A percentile compares a stretch with the other conserved stretches of the same genome.
Evolutionary conservation across 371 early-diverging fungal species (phyloP).

Genomic region (Blyttiomyces sp.): DNA sequence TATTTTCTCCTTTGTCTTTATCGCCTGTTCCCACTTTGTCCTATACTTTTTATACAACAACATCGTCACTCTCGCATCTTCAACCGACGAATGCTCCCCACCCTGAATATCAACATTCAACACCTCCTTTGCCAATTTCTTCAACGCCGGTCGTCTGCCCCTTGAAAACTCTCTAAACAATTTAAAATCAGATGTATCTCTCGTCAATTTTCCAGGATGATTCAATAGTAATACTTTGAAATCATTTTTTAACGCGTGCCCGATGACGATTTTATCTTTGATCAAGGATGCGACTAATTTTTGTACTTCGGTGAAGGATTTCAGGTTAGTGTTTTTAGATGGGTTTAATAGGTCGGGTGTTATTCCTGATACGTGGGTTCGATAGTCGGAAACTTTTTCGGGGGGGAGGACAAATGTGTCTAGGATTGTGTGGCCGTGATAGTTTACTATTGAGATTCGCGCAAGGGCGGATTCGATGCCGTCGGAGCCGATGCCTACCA

Average conservation of each 20-base stretch:
- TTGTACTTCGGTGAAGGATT: constrained; percentile 71
- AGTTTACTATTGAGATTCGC: constrained; percentile 91
- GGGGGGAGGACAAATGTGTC: constrained; percentile 82
- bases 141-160: constrained; percentile 71
- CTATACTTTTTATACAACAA: constrained; percentile 77
- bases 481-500: constrained; percentile 93
- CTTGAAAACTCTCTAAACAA: constrained; percentile 67
- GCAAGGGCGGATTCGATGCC: constrained; percentile 82
- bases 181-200: constrained; percentile 81
- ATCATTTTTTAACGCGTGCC: constrained; percentile 90
- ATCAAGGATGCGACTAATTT: constrained; percentile 70
- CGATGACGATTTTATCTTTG: constrained; percentile 81
- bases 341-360: constrained; percentile 65
- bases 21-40: constrained; percentile 71
- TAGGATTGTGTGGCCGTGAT: constrained; percentile 77
- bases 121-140: constrained; percentile 68
- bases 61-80: constrained; percentile 91
- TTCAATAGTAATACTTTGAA: constrained; percentile 67
- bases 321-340: constrained; percentile 20
- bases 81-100: constrained; percentile 88
- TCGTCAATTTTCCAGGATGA: constrained; percentile 73
- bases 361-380: constrained; percentile 92
- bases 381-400: constrained; percentile 86
- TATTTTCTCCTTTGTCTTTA: constrained; percentile 18
- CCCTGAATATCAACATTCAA: constrained; percentile 78